Evolutionary conservation across 1,284 basidiomycete genomes (phyloP), one percentile per base, ranked within the genome.

Genomic region (Inonotus hispidus): DNA sequence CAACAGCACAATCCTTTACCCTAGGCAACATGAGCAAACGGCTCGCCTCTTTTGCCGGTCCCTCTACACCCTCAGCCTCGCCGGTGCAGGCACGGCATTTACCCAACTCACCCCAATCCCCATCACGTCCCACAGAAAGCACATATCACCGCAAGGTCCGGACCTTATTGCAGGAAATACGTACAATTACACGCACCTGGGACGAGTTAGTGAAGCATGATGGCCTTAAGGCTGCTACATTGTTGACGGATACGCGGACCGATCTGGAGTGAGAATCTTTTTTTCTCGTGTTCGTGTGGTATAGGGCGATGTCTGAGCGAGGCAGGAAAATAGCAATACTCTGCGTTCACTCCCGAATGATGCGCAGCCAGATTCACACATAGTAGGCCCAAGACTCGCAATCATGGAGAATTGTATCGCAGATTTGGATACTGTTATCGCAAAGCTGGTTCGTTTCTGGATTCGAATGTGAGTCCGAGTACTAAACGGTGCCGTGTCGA

Each of bases 191-290:
- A 7, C 76, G 83, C 62, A 87, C 82, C 56, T 92, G 90, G 90
- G 87, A 92, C 64, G 84, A 90, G 64, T 76, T 92, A 55, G 82
- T 91, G 1, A 76, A 87, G 14, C 68, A 84, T n/a, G 88, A 92
- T 67, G 90, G 90, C 1, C 71, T 90, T 25, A 87, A 82, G 66
- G 81, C 86, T 3, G 81, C 80, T 4, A 83, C 78, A 63, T 79
- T 74, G 58, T 74, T 91, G 32, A 79, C 89, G 5, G 88, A 92
- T 68, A 73, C 85, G 14, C 77, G 90, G 53, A 92, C 90, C 25
- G 88, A 91, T 66, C 76, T 92, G 53, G 85, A 90, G 90, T 92
- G 73, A 66, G 49, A 21, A 35, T 43, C n/a, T n/a, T n/a, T n/a
- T n/a, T n/a, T 32, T 32, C 3, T 8, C 3, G 32, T 32, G 32